A percentile compares a stretch with the other conserved stretches of the same genome.
phyloP scores from a whole-genome alignment of 129 eudicot genomes.

The Logfia minima region DNA sequence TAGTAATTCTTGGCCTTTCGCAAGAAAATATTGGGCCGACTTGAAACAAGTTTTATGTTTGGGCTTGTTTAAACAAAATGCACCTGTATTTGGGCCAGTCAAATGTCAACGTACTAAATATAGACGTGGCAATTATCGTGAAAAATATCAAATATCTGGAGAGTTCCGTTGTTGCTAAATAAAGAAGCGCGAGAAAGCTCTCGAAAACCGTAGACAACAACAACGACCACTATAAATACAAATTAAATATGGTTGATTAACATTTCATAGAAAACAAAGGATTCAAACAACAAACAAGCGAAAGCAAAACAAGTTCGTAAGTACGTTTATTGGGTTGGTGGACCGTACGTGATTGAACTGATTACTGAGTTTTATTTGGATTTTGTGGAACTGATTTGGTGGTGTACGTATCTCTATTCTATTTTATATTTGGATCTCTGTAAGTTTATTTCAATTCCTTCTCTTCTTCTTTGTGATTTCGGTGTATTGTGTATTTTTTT shows the following conservation, averaged over 20 bases:
- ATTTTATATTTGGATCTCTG: constrained; percentile 12
- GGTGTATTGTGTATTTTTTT: not conserved
- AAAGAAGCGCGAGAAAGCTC: constrained; percentile 43
- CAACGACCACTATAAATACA: not conserved
- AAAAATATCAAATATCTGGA: not conserved
- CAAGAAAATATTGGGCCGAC: no score
- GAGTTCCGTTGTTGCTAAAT: constrained; percentile 12
- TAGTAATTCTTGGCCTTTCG: no score
- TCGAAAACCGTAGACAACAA: constrained; percentile 43
- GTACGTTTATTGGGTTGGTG: constrained; percentile 48
- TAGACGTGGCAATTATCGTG: not conserved
- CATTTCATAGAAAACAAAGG: not conserved
- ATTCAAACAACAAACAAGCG: constrained; percentile 11
- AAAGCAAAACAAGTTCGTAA: constrained; percentile 1
- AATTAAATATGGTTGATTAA: not conserved
- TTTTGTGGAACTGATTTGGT: constrained; percentile 51
- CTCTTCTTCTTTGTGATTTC: not conserved
- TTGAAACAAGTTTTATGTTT: no score
- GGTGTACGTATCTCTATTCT: not conserved
- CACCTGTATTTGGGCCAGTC: not conserved
- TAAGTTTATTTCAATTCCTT: constrained; percentile 3
- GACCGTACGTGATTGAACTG: constrained; percentile 40
- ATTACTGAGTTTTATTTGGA: constrained; percentile 46
- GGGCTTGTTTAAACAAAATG: not conserved
- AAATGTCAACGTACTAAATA: not conserved